These are phyloP conservation scores for Trypanosomatidae sp. DNA, from an alignment of 208 protist species.

Conservation along the genomic window DNA sequence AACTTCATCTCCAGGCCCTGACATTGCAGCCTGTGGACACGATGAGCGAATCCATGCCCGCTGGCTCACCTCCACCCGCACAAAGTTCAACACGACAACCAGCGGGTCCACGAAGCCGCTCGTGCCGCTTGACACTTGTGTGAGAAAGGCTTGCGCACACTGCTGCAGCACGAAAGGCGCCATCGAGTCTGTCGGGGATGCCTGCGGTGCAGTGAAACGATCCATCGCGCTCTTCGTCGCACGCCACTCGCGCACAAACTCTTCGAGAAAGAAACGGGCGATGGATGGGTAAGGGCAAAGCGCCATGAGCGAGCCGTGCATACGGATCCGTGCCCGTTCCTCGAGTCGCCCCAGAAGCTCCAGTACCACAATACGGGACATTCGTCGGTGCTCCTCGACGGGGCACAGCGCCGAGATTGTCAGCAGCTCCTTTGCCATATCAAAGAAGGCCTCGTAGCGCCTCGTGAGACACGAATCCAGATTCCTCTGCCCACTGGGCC, in stretches of 20 bases:
- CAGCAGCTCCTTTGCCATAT: constrained; percentile 52
- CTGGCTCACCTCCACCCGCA: constrained; percentile 35
- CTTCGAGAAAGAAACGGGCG: constrained; percentile 51
- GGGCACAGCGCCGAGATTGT: constrained; percentile 53
- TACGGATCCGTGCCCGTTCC: constrained; percentile 40
- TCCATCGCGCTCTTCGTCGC: not conserved
- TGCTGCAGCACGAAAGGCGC: constrained; percentile 38
- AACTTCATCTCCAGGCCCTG: not conserved
- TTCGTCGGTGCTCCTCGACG: constrained; percentile 28
- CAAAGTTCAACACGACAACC: constrained; percentile 63
- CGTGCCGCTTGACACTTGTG: constrained; percentile 34
- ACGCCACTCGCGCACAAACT: constrained; percentile 48
- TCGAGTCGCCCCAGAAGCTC: constrained; percentile 43
- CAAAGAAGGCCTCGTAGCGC: constrained; percentile 59
- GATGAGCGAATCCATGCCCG: not conserved
- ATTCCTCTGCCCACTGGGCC: not conserved
- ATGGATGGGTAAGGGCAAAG: constrained; percentile 74
- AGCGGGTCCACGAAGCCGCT: constrained; percentile 72
- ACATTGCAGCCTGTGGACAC: not conserved
- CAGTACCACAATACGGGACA: constrained; percentile 32
- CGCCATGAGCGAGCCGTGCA: constrained; percentile 59
- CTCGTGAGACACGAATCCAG: constrained; percentile 22
- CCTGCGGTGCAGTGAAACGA: not conserved
- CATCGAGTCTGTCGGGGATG: constrained; percentile 8
- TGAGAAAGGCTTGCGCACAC: constrained; percentile 38